Conservation (phyloP, 495 filamentous ascomycete species). For the Xylaria palmicola region DNA sequence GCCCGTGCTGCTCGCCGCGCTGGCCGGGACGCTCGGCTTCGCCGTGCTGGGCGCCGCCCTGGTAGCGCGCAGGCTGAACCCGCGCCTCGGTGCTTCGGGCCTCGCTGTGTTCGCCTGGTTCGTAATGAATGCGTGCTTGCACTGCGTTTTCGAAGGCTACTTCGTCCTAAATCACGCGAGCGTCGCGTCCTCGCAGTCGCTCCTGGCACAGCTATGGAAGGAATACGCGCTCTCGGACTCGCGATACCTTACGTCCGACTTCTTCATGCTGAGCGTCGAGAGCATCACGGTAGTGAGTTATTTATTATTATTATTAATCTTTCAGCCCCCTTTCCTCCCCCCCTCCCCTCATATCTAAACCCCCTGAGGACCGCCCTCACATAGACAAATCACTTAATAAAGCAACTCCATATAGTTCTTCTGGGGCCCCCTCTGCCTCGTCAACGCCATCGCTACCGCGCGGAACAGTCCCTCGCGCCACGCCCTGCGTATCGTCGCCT, state of each 20-base stretch:
- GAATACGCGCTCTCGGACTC: constrained; percentile 85
- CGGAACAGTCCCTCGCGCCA: constrained; percentile 59
- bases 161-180: constrained; percentile 64
- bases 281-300: constrained; percentile 70
- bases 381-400: too few relatives aligned
- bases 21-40: constrained; percentile 44
- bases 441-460: constrained; percentile 61
- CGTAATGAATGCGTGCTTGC: constrained; percentile 60
- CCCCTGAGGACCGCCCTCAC: too few relatives aligned
- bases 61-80: constrained; percentile 40
- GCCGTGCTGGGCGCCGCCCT: constrained; percentile 46
- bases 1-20: constrained; percentile 45
- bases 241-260: constrained; percentile 74
- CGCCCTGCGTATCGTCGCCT: constrained; percentile 69
- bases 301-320: too few relatives aligned
- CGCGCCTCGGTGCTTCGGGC: constrained; percentile 40
- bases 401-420: constrained; percentile 32
- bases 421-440: constrained; percentile 82
- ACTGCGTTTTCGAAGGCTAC: constrained; percentile 85
- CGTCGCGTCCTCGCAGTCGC: constrained; percentile 37
- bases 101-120: constrained; percentile 59
- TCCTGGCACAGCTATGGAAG: constrained; percentile 84
- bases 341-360: not conserved
- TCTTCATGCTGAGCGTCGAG: constrained; percentile 83
- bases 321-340: too few relatives aligned